Conservation (phyloP, 768 basidiomycete genomes). For the Boletus fagicola region DNA sequence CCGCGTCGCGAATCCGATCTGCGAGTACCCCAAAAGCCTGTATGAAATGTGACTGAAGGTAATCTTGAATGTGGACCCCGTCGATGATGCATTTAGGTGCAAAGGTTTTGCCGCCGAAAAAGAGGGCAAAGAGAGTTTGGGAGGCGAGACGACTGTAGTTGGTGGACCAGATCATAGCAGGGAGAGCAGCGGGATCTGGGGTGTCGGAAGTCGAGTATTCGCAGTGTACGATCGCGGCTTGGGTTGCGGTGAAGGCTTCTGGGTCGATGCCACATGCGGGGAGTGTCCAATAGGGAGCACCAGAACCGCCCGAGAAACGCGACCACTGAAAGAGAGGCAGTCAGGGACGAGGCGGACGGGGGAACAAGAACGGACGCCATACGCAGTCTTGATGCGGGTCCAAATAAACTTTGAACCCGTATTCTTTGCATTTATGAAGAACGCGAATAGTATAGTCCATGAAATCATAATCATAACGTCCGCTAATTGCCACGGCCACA, state of each 20-base stretch:
- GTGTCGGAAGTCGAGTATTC: slow-evolving; percentile 71
- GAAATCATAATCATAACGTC: slow-evolving; percentile 85
- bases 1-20: slow-evolving; percentile 70
- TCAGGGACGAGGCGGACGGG: not conserved
- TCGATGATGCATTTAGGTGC: slow-evolving; percentile 92
- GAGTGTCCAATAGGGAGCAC: slow-evolving; percentile 93
- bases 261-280: slow-evolving; percentile 89
- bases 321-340: slow-evolving; percentile 63
- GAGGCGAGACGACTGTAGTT: slow-evolving; percentile 89
- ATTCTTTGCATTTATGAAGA: slow-evolving; percentile 86
- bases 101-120: slow-evolving; percentile 87
- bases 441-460: slow-evolving; percentile 90
- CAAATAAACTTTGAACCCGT: slow-evolving; percentile 89
- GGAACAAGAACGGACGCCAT: slow-evolving; percentile 39
- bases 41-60: slow-evolving; percentile 74
- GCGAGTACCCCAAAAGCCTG: slow-evolving; percentile 74
- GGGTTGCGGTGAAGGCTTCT: slow-evolving; percentile 78
- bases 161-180: slow-evolving; percentile 96
- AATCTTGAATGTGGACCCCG: slow-evolving; percentile 89
- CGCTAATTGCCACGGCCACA: slow-evolving; percentile 44
- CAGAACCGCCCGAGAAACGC: slow-evolving; percentile 91
- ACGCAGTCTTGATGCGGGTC: slow-evolving; percentile 97
- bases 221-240: slow-evolving; percentile 81
- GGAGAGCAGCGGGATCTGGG: slow-evolving; percentile 71
- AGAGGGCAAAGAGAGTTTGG: slow-evolving; percentile 91